Evolutionary conservation across 2,329 filamentous ascomycete genomes (phyloP).

Genomic region (Lomentospora prolificans): DNA sequence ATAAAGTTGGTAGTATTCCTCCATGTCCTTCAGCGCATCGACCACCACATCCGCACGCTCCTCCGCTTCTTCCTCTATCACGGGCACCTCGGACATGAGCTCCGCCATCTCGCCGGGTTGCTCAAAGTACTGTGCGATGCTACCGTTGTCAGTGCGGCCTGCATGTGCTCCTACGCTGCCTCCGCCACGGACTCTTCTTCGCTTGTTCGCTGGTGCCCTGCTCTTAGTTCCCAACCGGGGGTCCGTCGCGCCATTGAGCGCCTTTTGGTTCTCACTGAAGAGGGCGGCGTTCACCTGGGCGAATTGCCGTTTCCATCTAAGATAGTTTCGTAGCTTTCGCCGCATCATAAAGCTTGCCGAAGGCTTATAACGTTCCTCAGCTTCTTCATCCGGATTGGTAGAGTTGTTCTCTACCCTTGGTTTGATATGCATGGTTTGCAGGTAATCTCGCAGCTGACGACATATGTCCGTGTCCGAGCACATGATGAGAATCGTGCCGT

Average conservation of each 20-base stretch:
- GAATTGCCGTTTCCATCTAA: slow-evolving; percentile 86
- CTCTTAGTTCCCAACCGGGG: slow-evolving; percentile 17
- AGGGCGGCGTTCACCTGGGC: slow-evolving; percentile 71
- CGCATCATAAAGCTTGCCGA: slow-evolving; percentile 87
- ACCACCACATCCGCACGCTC: slow-evolving; percentile 65
- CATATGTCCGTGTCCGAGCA: slow-evolving; percentile 81
- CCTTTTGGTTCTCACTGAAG: slow-evolving; percentile 71
- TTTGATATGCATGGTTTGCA: slow-evolving; percentile 79
- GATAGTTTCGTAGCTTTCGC: slow-evolving; percentile 73
- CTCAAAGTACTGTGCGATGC: slow-evolving; percentile 70
- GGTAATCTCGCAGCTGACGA: slow-evolving; percentile 78
- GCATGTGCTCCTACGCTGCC: slow-evolving; percentile 38
- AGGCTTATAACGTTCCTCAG: slow-evolving; percentile 47
- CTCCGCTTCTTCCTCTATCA: slow-evolving; percentile 65
- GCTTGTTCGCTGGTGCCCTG: slow-evolving; percentile 69
- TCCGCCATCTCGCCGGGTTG: slow-evolving; percentile 72
- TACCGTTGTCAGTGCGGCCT: slow-evolving; percentile 41
- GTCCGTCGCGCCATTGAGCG: slow-evolving; percentile 57
- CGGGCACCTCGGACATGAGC: slow-evolving; percentile 71
- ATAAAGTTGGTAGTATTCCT: slow-evolving; percentile 86
- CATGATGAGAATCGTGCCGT: slow-evolving; percentile 92
- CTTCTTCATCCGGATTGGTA: slow-evolving; percentile 32
- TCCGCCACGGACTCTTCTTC: slow-evolving; percentile 74
- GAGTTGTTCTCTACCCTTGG: slow-evolving; percentile 26
- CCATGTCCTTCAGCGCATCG: slow-evolving; percentile 83